phyloP scores from a whole-genome alignment of 371 early-diverging fungal genomes.

The Mucor velutinosus region DNA sequence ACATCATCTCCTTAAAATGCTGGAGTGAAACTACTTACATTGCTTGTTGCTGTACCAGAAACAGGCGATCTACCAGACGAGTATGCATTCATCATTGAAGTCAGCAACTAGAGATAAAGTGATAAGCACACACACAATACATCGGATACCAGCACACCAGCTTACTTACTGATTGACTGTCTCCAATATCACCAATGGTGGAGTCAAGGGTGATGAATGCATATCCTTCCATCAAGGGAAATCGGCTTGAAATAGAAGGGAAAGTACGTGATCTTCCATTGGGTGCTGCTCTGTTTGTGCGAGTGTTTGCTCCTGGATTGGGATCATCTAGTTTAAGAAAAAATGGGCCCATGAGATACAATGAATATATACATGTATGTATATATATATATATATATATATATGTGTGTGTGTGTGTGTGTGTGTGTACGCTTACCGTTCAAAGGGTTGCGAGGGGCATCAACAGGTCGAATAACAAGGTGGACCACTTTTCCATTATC shows the following conservation, averaged over 20 bases:
- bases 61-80: not conserved
- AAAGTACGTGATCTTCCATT: slow-evolving; percentile 21
- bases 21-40: not conserved
- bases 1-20: slow-evolving; percentile 6
- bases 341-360: not conserved
- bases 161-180: slow-evolving; percentile 45
- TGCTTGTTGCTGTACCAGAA: not conserved
- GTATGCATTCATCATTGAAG: slow-evolving; percentile 31
- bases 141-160: not conserved
- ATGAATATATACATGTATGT: not conserved
- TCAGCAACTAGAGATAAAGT: slow-evolving; percentile 13
- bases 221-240: slow-evolving; percentile 49
- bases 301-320: slow-evolving; percentile 9
- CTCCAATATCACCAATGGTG: slow-evolving; percentile 29
- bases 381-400: not conserved
- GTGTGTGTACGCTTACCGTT: slow-evolving; percentile 44
- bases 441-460: slow-evolving; percentile 53
- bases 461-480: slow-evolving; percentile 60
- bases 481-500: slow-evolving; percentile 64
- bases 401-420: not conserved
- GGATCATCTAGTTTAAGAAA: slow-evolving; percentile 20
- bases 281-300: not conserved
- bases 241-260: slow-evolving; percentile 23
- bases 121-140: not conserved
- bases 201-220: slow-evolving; percentile 51